Conservation (phyloP, 176 grass and related monocot genomes). For the Aegilops tauschii region DNA sequence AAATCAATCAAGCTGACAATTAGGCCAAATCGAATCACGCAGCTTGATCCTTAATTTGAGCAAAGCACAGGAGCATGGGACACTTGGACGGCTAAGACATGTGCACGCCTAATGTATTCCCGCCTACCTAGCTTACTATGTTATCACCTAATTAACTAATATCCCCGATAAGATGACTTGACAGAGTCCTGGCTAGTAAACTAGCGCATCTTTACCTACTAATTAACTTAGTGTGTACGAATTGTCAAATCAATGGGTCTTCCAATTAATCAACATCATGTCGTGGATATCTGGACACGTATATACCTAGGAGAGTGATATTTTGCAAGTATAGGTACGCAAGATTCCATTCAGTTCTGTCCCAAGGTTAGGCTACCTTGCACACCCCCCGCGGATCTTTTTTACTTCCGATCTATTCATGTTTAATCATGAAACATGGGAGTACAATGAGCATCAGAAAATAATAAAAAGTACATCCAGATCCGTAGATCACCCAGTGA, state of each 20-base stretch:
- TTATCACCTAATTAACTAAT: neutral
- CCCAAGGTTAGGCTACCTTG: neutral
- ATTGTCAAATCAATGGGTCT: neutral
- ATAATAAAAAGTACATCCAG: too few species aligned
- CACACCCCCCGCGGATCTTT: too few species aligned
- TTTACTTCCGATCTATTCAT: too few species aligned
- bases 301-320: neutral
- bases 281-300: neutral
- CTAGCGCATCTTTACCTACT: neutral
- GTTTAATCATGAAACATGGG: too few species aligned
- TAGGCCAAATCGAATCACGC: neutral
- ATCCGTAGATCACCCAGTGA: too few species aligned
- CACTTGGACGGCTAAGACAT: slow-evolving; percentile 9
- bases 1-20: neutral
- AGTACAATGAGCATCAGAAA: too few species aligned
- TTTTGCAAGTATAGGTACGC: neutral
- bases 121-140: neutral
- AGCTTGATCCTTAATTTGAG: neutral
- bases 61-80: neutral
- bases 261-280: neutral
- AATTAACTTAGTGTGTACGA: neutral
- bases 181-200: neutral
- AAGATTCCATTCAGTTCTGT: neutral
- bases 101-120: neutral
- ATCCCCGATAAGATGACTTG: neutral